Evolutionary conservation across 2,329 filamentous ascomycete species (phyloP), one percentile per base, ranked within the genome.

Genomic region (Colletotrichum endophyticum): DNA sequence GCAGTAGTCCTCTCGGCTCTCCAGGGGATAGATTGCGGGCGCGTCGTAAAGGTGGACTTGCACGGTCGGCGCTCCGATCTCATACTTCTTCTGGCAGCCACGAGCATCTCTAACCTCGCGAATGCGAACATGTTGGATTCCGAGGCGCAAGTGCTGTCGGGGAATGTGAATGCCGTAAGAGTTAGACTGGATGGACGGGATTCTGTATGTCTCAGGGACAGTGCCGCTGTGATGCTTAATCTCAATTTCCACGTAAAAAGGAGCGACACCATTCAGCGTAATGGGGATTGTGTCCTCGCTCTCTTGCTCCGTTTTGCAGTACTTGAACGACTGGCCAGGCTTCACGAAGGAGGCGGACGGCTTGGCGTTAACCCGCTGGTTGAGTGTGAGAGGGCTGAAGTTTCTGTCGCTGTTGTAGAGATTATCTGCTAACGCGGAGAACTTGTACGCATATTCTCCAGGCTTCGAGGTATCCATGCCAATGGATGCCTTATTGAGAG

Each of bases 31-130:
- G 80, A 99, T 98, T 8, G 95, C 95, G 2, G 97, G 97, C 1
- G 97, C 95, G 81, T 99, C 96, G 80, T 96, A 98, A 9, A 99
- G 95, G 76, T 96, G 94, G 66, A 99, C 95, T 81, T 98, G 94
- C 19, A 99, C 95, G 11, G 95, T 92, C 1, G 95, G 94, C 1
- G 92, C 90, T 76, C 92, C 91, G 64, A 90, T 87, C 67, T 95
- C 93, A 63, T 94, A 94, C 79, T 94, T 94, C 79, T 94, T 92
- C 83, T 96, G 94, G 84, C 97, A 99, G 73, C 96, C 96, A 68
- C 94, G 92, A 7, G 94, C 92, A 84, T 99, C 97, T 79, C 95
- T 94, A 39, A 99, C 95, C 80, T 96, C 96, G 80, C 95, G 95
- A 79, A 99, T 96, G 73, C 94, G 94, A 78, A 99, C 91, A 77